A percentile compares a stretch with the other conserved stretches of the same genome.
phyloP scores from a whole-genome alignment of 2,329 filamentous ascomycete species.

The Aureobasidium sp. region DNA sequence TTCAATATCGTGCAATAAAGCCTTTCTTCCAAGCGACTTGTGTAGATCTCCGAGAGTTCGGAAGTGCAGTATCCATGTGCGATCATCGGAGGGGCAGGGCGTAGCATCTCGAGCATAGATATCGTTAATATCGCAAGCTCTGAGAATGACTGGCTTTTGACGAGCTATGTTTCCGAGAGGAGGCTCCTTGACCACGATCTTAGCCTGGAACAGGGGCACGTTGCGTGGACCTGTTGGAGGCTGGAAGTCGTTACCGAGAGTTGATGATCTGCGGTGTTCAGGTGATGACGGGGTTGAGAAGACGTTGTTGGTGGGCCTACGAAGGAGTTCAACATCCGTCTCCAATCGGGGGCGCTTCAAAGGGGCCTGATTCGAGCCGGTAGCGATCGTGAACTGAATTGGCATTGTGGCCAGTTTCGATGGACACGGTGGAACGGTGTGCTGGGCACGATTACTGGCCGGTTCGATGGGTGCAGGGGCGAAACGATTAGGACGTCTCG shows the following conservation, averaged over 20 bases:
- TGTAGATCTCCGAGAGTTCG: background rate
- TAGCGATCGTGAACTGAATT: background rate
- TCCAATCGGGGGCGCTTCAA: background rate
- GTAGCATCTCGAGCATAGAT: background rate
- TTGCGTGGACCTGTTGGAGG: background rate
- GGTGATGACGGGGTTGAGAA: background rate
- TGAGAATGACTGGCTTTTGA: background rate
- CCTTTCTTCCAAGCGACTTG: background rate
- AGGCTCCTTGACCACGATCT: background rate
- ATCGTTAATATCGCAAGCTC: background rate
- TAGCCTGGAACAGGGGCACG: background rate
- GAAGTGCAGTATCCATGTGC: background rate
- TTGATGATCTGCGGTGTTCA: background rate
- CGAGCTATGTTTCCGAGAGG: too few relatives aligned
- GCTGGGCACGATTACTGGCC: too few relatives aligned
- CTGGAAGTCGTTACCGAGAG: background rate
- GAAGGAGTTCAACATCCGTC: background rate
- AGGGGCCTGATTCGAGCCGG: background rate
- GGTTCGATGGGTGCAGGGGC: background rate
- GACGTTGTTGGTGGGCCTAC: background rate
- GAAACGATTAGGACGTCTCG: background rate
- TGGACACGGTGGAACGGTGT: background rate
- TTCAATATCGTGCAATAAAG: background rate
- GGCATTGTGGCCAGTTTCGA: background rate
- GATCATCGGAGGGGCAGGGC: background rate